Conservation (phyloP, 2,329 filamentous ascomycete genomes). For the Diplodia scrobiculata region DNA sequence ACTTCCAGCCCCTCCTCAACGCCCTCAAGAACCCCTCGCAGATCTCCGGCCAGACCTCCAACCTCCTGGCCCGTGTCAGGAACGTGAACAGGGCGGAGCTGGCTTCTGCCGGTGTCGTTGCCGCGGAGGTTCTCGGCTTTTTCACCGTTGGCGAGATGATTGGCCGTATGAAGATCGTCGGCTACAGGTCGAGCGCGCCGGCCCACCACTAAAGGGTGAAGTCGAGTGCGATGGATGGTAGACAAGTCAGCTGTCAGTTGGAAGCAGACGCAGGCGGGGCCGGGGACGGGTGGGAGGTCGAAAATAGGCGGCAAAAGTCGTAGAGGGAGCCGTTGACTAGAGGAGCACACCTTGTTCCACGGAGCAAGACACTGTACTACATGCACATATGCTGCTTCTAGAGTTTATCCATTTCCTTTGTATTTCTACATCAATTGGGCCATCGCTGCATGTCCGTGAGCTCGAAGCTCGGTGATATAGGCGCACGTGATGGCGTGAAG, state of each 20-base stretch:
- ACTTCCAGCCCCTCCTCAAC: constrained; percentile 75
- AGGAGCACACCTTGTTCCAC: constrained; percentile 29
- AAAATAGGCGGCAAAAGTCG: constrained; percentile 25
- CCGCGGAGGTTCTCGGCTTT: constrained; percentile 89
- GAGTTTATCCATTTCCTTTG: constrained; percentile 41
- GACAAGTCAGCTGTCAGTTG: constrained; percentile 5
- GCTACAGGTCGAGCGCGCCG: constrained; percentile 62
- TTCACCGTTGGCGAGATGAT: constrained; percentile 98
- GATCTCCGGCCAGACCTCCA: constrained; percentile 54
- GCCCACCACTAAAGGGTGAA: constrained; percentile 38
- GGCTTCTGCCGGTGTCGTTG: constrained; percentile 71
- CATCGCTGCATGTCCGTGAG: constrained; percentile 3
- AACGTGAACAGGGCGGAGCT: constrained; percentile 72
- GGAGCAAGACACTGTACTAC: constrained; percentile 42
- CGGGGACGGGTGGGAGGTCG: constrained; percentile 5
- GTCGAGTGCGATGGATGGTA: constrained; percentile 5
- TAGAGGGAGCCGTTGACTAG: constrained; percentile 27
- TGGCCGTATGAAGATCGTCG: constrained; percentile 90
- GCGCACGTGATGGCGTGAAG: constrained; percentile 18
- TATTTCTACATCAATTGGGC: constrained; percentile 34
- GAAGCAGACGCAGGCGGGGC: constrained; percentile 27
- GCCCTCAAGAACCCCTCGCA: constrained; percentile 68
- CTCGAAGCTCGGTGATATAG: background rate
- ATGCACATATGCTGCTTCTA: constrained; percentile 46
- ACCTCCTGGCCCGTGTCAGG: constrained; percentile 61